Percentiles rank a stretch among this genome's conserved stretches.
Conservation (phyloP, 768 basidiomycete genomes). For the Xerocomellus dryophilus region DNA sequence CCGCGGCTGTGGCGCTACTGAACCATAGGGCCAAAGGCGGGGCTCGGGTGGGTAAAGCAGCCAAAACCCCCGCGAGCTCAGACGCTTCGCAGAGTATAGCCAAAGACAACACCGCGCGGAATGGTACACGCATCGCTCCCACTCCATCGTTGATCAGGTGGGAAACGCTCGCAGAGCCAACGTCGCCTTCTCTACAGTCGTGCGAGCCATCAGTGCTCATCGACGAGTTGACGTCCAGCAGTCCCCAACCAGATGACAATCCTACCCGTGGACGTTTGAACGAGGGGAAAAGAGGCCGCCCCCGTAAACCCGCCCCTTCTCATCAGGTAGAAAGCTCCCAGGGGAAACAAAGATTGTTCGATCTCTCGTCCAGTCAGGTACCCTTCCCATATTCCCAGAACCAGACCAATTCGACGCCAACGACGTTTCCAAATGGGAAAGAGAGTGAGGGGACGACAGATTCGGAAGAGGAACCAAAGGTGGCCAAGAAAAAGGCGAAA, state of each 20-base stretch:
- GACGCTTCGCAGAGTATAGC: not conserved
- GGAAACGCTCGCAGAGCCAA: constrained; percentile 30
- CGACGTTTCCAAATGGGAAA: constrained; percentile 27
- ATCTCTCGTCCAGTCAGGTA: constrained; percentile 50
- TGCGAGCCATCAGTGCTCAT: constrained; percentile 25
- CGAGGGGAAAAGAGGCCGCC: constrained; percentile 10
- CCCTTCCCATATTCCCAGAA: constrained; percentile 55
- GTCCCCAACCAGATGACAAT: constrained; percentile 16
- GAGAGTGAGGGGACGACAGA: constrained; percentile 34
- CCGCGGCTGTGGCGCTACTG: not conserved
- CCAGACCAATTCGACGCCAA: constrained; percentile 10
- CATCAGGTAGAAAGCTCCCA: not conserved
- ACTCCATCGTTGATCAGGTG: constrained; percentile 23
- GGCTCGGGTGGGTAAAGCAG: not conserved
- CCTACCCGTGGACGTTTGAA: not conserved
- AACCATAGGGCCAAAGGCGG: constrained; percentile 1
- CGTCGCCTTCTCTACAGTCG: constrained; percentile 27
- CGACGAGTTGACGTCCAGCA: constrained; percentile 38
- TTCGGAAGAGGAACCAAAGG: constrained; percentile 20
- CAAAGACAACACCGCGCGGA: not conserved
- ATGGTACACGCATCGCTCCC: not conserved
- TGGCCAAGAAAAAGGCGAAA: constrained; percentile 21
- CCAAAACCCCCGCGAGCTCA: constrained; percentile 14
- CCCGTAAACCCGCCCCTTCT: not conserved
- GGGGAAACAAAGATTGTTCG: constrained; percentile 40